Percentiles rank a stretch among this genome's conserved stretches.
Conservation (phyloP, 163 green algal species). For the Coccomyxa subellipsoidea region DNA sequence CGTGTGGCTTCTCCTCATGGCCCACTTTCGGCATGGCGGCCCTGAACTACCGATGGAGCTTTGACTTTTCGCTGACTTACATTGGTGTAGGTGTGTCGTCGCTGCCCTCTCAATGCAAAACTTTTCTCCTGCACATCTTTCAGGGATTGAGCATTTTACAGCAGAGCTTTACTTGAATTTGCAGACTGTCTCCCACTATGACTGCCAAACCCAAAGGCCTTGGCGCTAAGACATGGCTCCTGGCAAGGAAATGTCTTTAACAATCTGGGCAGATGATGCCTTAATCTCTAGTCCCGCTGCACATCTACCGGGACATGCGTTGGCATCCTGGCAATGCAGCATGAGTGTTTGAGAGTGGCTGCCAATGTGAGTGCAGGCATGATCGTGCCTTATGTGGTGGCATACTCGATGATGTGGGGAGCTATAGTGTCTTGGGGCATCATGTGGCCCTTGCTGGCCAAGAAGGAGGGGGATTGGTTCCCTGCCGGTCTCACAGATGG, state of each 20-base stretch:
- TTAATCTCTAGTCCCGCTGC: no score
- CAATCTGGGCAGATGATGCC: no score
- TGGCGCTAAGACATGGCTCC: no score
- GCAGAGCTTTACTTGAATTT: no score
- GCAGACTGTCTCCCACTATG: no score
- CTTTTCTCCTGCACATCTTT: no score
- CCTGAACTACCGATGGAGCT: conserved; percentile 25
- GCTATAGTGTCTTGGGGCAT: conserved; percentile 48
- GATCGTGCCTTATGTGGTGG: conserved; percentile 46
- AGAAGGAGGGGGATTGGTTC: conserved; percentile 48
- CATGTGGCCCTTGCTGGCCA: conserved; percentile 45
- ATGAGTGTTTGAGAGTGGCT: no score
- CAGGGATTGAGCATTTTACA: no score
- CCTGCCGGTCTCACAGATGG: conserved; percentile 13
- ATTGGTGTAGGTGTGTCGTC: conserved; percentile 31
- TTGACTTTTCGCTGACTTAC: conserved; percentile 45
- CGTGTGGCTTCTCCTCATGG: conserved; percentile 34
- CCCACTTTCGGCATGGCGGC: conserved; percentile 37
- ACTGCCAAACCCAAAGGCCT: no score
- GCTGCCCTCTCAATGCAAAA: neutral
- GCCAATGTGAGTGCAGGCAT: conserved; percentile 18
- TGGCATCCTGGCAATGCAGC: no score
- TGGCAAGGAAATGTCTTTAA: no score
- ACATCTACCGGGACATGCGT: no score
- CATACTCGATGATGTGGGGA: conserved; percentile 50